Evolutionary conservation across 495 filamentous ascomycete genomes (phyloP).

Genomic region (Hypoxylon subgilvum): DNA sequence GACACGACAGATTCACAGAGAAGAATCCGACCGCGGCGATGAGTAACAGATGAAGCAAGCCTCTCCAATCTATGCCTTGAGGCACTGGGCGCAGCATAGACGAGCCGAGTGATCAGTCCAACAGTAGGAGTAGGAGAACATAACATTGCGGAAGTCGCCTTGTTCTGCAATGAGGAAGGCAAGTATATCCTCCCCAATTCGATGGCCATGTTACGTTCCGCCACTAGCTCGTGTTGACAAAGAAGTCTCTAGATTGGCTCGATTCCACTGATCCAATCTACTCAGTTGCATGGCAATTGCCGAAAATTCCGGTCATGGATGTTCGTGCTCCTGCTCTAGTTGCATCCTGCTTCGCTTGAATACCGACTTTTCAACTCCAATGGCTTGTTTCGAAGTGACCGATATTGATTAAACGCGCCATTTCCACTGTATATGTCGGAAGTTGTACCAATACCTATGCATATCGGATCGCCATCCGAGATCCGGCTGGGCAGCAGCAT

Average conservation of each 20-base stretch:
- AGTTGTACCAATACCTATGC: neutral
- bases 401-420: conserved; percentile 19
- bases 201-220: neutral
- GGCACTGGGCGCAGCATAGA: neutral
- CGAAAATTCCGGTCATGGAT: neutral
- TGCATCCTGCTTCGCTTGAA: conserved; percentile 8
- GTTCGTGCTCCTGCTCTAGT: neutral
- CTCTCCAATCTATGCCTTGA: too few species aligned
- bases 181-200: neutral
- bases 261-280: neutral
- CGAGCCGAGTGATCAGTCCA: neutral
- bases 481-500: conserved; percentile 2
- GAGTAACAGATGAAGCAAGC: too few species aligned
- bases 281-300: neutral
- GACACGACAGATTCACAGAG: too few species aligned
- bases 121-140: neutral
- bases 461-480: neutral
- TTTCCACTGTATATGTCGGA: conserved; percentile 38
- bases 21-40: too few species aligned
- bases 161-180: neutral
- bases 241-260: neutral
- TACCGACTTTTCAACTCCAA: conserved; percentile 4
- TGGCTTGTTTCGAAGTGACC: neutral
- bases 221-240: neutral
- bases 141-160: neutral